A percentile compares a stretch with the other conserved stretches of the same genome.
These are phyloP conservation scores for Iris pallida DNA, from an alignment of 116 monocot genomes.

Conservation along the genomic window DNA sequence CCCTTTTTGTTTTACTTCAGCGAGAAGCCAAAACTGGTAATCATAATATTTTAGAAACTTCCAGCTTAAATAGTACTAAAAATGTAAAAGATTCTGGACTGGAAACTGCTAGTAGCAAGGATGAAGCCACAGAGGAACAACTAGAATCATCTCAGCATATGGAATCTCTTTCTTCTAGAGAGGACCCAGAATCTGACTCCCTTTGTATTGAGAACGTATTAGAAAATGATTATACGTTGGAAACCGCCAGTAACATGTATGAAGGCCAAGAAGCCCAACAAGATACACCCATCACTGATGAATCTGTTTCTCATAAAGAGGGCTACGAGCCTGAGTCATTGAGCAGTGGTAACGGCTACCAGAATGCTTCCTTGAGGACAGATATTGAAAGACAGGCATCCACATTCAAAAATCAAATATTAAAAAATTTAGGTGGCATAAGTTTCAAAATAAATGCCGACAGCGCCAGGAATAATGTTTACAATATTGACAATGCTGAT, in stretches of 20 bases:
- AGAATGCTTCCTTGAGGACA: slow-evolving; percentile 10
- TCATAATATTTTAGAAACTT: slow-evolving; percentile 33
- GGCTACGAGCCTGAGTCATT: slow-evolving; percentile 13
- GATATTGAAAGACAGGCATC: slow-evolving; percentile 47
- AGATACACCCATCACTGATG: slow-evolving; percentile 17
- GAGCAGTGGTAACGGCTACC: slow-evolving; percentile 7
- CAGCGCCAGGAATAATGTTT: slow-evolving; percentile 63
- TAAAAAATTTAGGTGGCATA: slow-evolving; percentile 62
- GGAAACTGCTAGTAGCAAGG: not conserved
- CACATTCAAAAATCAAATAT: slow-evolving; percentile 37
- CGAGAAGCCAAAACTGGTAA: slow-evolving; percentile 74
- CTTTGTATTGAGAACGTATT: slow-evolving; percentile 10
- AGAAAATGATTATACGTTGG: slow-evolving; percentile 9
- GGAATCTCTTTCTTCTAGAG: not conserved
- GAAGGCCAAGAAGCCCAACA: slow-evolving; percentile 5
- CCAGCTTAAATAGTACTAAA: not conserved
- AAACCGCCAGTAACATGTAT: not conserved
- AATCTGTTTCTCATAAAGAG: slow-evolving; percentile 29
- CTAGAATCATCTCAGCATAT: slow-evolving; percentile 1
- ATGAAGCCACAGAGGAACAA: not conserved
- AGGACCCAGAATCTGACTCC: not conserved
- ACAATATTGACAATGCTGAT: slow-evolving; percentile 83
- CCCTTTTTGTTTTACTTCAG: slow-evolving; percentile 85
- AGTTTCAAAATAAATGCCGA: slow-evolving; percentile 75
- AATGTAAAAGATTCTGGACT: not conserved